Base-by-base conservation (phyloP, 139 green algal species). In the Micromonas pusilla region DNA sequence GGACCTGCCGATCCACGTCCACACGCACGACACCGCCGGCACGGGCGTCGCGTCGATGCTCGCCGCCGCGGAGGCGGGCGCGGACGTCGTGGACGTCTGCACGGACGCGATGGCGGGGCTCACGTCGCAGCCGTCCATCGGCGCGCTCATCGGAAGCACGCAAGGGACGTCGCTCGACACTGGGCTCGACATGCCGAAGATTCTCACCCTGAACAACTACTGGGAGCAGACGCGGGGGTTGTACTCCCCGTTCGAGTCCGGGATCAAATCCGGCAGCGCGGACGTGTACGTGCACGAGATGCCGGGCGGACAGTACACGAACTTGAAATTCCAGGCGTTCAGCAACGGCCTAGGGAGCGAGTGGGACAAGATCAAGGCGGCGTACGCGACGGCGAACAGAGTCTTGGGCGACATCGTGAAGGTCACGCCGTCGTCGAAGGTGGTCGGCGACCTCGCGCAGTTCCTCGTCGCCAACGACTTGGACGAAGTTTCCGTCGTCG, bases 281-380 rank as follows among this genome's bases (percentile, higher is more conserved):
- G 92, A 97, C 70, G 92, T 97, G 64, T 97, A 97, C 86, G 72
- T 87, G 64, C 93, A 97, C 83, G 92, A 97, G 83, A 97, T 97
- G 92, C 93, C 93, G 13, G 93, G 93, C 28, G 92, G 83, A 53
- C 88, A 96, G 83, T 96, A 94, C 86, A 94, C 91, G 78, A 96
- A 96, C 86, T 83, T 96, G 62, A 95, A 95, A 81, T 95, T 96
- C 85, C 90, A 95, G 83, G 81, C 87, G 16, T 64, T 81, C 25
- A 78, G 72, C 32, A 79, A 96, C 38, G 93, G 93, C 16, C 85
- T 97, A 52, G 92, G 89, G 0, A 82, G 89, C 34, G 81, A 92
- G 83, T 97, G 92, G 92, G 85, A 87, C 81, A 83, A 89, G 52
- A 90, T 97, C 52, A 94, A 94, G 79, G 78, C 81, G 16, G 80